phyloP scores from a whole-genome alignment of 2,329 filamentous ascomycete species.

The Botrytis tulipae region DNA sequence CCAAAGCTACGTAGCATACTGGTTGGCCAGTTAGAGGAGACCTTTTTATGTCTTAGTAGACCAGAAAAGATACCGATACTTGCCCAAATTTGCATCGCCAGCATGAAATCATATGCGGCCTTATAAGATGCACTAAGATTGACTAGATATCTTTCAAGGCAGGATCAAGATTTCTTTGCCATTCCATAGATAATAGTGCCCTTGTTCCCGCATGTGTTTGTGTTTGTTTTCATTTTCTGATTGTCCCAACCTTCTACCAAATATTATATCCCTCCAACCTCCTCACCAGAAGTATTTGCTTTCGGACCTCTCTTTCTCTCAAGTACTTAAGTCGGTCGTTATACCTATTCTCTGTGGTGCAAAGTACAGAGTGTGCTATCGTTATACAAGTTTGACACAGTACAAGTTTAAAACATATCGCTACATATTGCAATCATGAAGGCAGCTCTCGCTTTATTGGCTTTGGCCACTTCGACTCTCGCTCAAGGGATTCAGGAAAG shows the following conservation, averaged over 20 bases:
- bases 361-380: slow-evolving; percentile 14
- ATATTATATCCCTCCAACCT: slow-evolving; percentile 12
- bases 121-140: slow-evolving; percentile 8
- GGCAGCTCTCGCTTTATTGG: slow-evolving; percentile 15
- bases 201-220: slow-evolving; percentile 18
- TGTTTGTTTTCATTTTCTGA: slow-evolving; percentile 10
- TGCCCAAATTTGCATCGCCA: slow-evolving; percentile 17
- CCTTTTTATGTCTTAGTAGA: slow-evolving; percentile 1
- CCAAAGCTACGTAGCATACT: slow-evolving; percentile 9
- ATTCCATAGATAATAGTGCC: slow-evolving; percentile 7
- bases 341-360: slow-evolving; percentile 13
- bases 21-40: slow-evolving; percentile 7
- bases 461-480: slow-evolving; percentile 19
- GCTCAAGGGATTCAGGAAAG: slow-evolving; percentile 18
- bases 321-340: slow-evolving; percentile 18
- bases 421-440: slow-evolving; percentile 17
- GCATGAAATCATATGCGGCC: slow-evolving; percentile 8
- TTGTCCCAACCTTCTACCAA: not conserved
- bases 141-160: not conserved
- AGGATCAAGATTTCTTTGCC: slow-evolving; percentile 4
- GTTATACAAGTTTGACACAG: slow-evolving; percentile 5
- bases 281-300: slow-evolving; percentile 3
- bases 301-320: not conserved
- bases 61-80: slow-evolving; percentile 1
- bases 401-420: not conserved